Evolutionary conservation across 495 filamentous ascomycete genomes (phyloP).

Genomic region (Aspergillus panamensis): DNA sequence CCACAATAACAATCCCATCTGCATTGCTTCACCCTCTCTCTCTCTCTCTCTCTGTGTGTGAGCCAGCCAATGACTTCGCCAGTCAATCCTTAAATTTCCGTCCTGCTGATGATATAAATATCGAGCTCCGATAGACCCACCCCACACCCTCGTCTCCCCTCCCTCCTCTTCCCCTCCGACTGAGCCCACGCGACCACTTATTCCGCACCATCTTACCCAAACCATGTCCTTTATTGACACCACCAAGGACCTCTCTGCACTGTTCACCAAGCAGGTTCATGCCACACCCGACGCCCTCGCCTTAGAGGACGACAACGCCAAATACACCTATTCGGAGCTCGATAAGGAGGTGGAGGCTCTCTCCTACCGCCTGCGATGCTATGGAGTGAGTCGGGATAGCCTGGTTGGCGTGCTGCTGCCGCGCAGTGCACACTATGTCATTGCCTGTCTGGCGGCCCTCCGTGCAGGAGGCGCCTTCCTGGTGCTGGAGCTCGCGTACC

Average conservation of each 20-base stretch:
- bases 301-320: constrained; percentile 54
- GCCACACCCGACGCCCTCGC: constrained; percentile 58
- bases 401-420: constrained; percentile 64
- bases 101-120: constrained; percentile 5
- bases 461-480: constrained; percentile 68
- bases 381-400: constrained; percentile 58
- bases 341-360: constrained; percentile 54
- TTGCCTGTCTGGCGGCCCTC: constrained; percentile 63
- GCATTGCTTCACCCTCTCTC: constrained; percentile 6
- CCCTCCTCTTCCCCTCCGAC: background rate
- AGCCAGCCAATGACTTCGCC: constrained; percentile 4
- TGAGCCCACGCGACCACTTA: background rate
- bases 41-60: constrained; percentile 2
- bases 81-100: background rate
- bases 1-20: background rate
- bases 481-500: constrained; percentile 66
- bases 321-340: constrained; percentile 60
- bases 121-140: background rate
- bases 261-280: constrained; percentile 55
- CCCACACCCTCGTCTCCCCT: background rate
- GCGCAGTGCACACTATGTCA: constrained; percentile 65
- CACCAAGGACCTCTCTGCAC: constrained; percentile 58
- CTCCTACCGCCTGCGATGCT: constrained; percentile 49
- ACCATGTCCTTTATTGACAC: constrained; percentile 57
- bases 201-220: background rate